These are phyloP conservation scores for Calonectria henricotiae DNA, from an alignment of 2,329 filamentous ascomycete species.

Conservation along the genomic window DNA sequence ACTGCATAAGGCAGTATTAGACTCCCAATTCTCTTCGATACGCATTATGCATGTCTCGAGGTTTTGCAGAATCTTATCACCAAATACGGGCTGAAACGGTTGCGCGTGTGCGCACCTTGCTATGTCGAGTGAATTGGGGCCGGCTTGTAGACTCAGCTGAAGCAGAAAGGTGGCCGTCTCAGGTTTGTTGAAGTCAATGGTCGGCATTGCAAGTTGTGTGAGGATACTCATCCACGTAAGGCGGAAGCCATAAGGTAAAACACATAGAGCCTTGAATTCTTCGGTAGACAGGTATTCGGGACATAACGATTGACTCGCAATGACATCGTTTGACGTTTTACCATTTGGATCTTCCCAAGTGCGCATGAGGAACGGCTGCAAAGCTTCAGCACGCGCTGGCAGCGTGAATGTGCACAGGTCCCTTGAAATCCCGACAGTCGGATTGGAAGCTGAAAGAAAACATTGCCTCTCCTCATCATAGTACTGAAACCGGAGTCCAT, in stretches of 20 bases:
- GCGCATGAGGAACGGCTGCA: conserved; percentile 43
- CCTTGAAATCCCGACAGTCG: conserved; percentile 9
- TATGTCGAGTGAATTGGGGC: not conserved
- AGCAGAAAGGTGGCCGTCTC: conserved; percentile 45
- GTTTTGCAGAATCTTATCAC: conserved; percentile 4
- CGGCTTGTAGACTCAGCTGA: conserved; percentile 47
- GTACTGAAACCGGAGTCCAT: conserved; percentile 47
- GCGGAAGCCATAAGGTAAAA: conserved; percentile 39
- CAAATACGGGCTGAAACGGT: conserved; percentile 33
- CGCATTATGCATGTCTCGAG: conserved; percentile 27
- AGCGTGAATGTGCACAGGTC: conserved; percentile 41
- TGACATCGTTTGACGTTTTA: conserved; percentile 65
- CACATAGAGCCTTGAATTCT: conserved; percentile 66
- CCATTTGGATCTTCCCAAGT: conserved; percentile 32
- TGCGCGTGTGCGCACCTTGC: conserved; percentile 30
- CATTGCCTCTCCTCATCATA: conserved; percentile 19
- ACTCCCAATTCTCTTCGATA: conserved; percentile 49
- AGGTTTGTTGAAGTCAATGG: conserved; percentile 47
- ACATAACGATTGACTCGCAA: conserved; percentile 67
- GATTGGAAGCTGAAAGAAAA: conserved; percentile 17
- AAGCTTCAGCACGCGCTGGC: conserved; percentile 23
- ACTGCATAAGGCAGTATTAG: conserved; percentile 38
- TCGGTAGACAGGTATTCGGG: conserved; percentile 66
- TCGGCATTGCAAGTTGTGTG: conserved; percentile 45
- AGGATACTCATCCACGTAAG: conserved; percentile 49